Evolutionary conservation across 2,329 filamentous ascomycete species (phyloP).

Genomic region (Davidsoniella virescens): DNA sequence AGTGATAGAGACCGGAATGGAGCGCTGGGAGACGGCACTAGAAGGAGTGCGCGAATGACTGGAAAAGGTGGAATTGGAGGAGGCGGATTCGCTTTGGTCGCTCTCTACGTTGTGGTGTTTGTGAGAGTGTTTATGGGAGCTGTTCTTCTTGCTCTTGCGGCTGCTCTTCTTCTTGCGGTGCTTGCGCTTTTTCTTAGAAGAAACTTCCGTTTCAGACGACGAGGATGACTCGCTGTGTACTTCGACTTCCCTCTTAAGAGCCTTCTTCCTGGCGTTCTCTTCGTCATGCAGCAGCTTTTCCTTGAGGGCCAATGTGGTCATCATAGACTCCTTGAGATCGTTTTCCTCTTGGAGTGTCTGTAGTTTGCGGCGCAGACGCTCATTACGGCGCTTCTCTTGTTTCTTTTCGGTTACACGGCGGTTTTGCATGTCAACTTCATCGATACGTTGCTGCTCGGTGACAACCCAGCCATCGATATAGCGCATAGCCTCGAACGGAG

Average conservation of each 20-base stretch:
- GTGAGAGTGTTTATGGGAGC: neutral
- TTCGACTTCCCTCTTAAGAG: neutral
- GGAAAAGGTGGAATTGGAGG: neutral
- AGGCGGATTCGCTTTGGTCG: neutral
- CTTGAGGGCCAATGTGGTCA: neutral
- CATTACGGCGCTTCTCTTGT: neutral
- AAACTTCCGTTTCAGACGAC: neutral
- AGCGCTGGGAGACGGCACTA: neutral
- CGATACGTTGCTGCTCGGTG: slow-evolving; percentile 2
- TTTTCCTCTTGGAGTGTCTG: slow-evolving; percentile 4
- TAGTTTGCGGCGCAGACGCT: slow-evolving; percentile 4
- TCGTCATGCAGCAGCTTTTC: neutral
- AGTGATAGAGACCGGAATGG: slow-evolving; percentile 1
- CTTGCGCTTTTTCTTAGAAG: neutral
- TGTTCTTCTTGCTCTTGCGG: neutral
- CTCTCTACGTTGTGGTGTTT: neutral
- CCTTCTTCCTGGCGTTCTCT: slow-evolving; percentile 1
- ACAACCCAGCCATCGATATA: slow-evolving; percentile 23
- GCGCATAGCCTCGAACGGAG: slow-evolving; percentile 34
- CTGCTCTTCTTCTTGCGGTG: neutral
- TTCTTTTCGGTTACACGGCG: neutral
- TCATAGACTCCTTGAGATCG: slow-evolving; percentile 8
- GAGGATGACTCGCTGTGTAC: neutral
- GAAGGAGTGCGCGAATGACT: neutral
- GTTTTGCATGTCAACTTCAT: slow-evolving; percentile 2